A percentile compares a stretch with the other conserved stretches of the same genome.
Evolutionary conservation across 1,139 yeast genomes (phyloP).

Genomic region (Taiozyma sp.): DNA sequence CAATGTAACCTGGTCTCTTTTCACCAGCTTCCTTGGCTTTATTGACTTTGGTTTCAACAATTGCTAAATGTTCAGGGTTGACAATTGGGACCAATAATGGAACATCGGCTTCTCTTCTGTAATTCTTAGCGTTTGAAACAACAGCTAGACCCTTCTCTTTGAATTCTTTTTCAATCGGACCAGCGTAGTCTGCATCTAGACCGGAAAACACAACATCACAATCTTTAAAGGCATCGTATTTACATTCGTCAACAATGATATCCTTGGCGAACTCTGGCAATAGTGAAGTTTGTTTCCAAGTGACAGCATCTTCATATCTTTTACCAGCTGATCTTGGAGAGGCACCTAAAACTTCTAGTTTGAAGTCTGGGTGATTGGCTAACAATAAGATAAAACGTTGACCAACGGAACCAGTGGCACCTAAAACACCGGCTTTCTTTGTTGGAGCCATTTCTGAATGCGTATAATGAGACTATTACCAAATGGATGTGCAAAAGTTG

Average conservation of each 20-base stretch:
- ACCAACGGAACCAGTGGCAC: constrained; percentile 98
- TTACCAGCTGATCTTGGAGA: constrained; percentile 93
- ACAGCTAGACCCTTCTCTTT: constrained; percentile 78
- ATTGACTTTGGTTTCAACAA: constrained; percentile 58
- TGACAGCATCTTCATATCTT: constrained; percentile 75
- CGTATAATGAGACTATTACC: not conserved
- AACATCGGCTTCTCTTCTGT: constrained; percentile 82
- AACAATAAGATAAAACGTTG: constrained; percentile 88
- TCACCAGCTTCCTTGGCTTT: constrained; percentile 50
- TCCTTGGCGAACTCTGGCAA: constrained; percentile 66
- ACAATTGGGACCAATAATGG: constrained; percentile 95
- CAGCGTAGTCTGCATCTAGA: constrained; percentile 90
- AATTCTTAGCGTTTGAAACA: constrained; percentile 93
- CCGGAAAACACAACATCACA: constrained; percentile 97
- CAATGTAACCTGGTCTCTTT: constrained; percentile 71
- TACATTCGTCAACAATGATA: constrained; percentile 74
- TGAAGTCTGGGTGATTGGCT: constrained; percentile 86
- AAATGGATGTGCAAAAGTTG: not conserved
- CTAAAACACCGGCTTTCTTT: constrained; percentile 71
- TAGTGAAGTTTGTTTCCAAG: constrained; percentile 90
- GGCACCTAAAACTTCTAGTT: constrained; percentile 84
- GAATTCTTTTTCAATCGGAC: constrained; percentile 83
- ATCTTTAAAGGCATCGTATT: constrained; percentile 67
- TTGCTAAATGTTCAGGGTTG: constrained; percentile 86
- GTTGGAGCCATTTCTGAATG: constrained; percentile 3